A percentile compares a stretch with the other conserved stretches of the same genome.
Evolutionary conservation across 305 asterid species (phyloP).

Genomic region (Fraxinus xanthoxyloides): DNA sequence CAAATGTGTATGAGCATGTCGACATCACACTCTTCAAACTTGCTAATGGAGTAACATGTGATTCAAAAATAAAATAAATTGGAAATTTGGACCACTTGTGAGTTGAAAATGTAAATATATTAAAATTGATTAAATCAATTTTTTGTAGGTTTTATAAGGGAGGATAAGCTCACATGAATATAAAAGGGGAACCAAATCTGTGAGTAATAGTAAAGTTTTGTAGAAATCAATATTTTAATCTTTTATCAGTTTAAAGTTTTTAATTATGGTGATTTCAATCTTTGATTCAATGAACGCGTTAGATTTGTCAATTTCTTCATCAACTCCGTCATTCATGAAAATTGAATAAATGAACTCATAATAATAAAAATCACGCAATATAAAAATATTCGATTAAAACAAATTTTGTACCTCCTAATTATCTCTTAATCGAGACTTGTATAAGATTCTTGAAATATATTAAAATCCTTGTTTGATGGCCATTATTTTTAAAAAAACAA

Average conservation of each 20-base stretch:
- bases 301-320: too few species aligned
- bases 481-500: too few species aligned
- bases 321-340: neutral
- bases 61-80: too few species aligned
- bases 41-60: neutral
- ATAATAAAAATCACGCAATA: too few species aligned
- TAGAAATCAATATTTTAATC: neutral
- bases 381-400: neutral
- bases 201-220: too few species aligned
- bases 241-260: neutral
- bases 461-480: too few species aligned
- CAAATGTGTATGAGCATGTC: neutral
- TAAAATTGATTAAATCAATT: too few species aligned
- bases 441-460: neutral
- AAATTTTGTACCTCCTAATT: neutral
- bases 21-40: slow-evolving; percentile 6
- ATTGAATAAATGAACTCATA: neutral
- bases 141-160: too few species aligned
- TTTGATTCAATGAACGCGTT: neutral
- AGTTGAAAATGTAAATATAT: neutral
- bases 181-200: too few species aligned
- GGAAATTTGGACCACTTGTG: neutral
- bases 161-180: too few species aligned
- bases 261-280: neutral
- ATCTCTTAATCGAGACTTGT: neutral